Evolutionary conservation across 2,329 filamentous ascomycete species (phyloP), one percentile per base, ranked within the genome.

Genomic region (Ceratocystis papillata): DNA sequence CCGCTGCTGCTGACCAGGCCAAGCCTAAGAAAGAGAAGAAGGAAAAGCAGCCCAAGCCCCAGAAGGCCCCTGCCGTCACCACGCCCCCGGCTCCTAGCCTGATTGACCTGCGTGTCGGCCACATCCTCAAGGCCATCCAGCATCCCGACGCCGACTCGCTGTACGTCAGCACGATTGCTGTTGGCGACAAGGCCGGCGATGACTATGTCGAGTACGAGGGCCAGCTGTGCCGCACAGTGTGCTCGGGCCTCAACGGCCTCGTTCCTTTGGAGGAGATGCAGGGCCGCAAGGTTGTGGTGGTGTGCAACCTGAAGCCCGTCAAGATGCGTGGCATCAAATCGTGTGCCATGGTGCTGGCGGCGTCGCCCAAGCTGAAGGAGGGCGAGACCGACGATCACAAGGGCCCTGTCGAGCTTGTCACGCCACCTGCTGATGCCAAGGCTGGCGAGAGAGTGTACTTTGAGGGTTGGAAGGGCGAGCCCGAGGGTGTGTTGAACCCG

Each of bases 221-320:
- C 69, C 90, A 96, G 78, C 81, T 93, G 55, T 90, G 92, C 72
- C 89, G 94, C 60, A 99, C 93, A 17, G 93, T 99, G 62, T 99
- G 94, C 83, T 97, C 94, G 1, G 94, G 94, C 33, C 83, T 99
- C 70, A 96, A 96, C 76, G 94, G 94, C 6, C 84, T 96, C 37
- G 79, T 99, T 1, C 94, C 94, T 0, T 82, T 99, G 60, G 90
- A 90, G 76, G 90, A 96, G 76, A 96, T 99, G 94, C 94, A 99
- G 77, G 86, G 87, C 73, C 90, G 94, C 75, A 96, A 95, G 79
- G 90, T 99, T 68, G 84, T 99, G 41, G 89, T 94, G 0, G 93
- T 99, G 25, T 96, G 90, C 81, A 99, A 99, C 78, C 84, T 99
- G 71, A 99, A 99, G 82, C 94, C 94, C 63, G 94, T 97, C 76